Conservation (phyloP, 139 green algal genomes). For the Chlamydomonas eustigma region DNA sequence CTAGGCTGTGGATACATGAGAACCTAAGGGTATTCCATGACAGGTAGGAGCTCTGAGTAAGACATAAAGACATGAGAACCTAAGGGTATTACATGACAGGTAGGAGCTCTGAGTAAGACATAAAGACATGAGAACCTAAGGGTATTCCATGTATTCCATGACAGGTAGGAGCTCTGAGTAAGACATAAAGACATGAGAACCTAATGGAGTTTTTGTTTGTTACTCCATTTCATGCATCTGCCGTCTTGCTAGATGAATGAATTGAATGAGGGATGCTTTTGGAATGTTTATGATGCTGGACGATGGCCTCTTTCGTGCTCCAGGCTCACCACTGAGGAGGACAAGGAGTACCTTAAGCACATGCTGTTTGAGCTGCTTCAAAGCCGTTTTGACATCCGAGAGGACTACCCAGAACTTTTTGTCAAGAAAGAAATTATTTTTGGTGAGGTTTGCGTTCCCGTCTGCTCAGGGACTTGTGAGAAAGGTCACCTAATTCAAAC, state of each 20-base stretch:
- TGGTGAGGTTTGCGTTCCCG: too few species aligned
- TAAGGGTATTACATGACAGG: conserved; percentile 69
- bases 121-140: conserved; percentile 71
- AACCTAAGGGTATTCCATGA: conserved; percentile 71
- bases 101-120: conserved; percentile 42
- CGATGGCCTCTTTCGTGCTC: neutral
- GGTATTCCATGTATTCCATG: conserved; percentile 74
- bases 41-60: conserved; percentile 35
- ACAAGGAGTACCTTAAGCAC: conserved; percentile 63
- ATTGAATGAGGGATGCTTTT: too few species aligned
- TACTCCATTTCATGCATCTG: too few species aligned
- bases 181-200: conserved; percentile 71
- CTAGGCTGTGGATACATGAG: conserved; percentile 71
- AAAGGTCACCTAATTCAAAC: too few species aligned
- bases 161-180: conserved; percentile 42
- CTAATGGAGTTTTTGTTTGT: conserved; percentile 69
- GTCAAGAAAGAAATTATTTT: conserved; percentile 50
- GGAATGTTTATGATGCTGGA: too few species aligned
- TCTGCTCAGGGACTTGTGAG: too few species aligned
- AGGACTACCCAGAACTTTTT: conserved; percentile 40
- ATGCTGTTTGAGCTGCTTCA: conserved; percentile 44
- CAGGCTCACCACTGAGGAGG: conserved; percentile 55
- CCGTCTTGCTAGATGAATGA: too few species aligned
- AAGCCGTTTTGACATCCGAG: conserved; percentile 24
- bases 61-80: conserved; percentile 70